Evolutionary conservation across 202 grass and related monocot species (phyloP).

Genomic region (Dendrocalamus latiflorus): DNA sequence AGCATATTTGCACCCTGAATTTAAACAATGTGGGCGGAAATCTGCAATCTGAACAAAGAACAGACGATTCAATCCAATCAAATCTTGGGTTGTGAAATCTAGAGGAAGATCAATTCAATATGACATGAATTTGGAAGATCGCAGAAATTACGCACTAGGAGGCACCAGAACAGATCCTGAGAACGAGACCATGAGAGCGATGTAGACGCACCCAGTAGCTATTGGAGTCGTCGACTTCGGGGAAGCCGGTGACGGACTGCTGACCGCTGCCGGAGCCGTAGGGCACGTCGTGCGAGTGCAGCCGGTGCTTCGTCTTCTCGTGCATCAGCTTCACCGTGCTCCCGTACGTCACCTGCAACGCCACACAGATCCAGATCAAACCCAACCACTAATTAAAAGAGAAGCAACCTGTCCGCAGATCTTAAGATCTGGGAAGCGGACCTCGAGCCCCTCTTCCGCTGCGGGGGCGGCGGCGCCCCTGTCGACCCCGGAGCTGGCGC

Average conservation of each 20-base stretch:
- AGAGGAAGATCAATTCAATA: not conserved
- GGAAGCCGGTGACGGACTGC: conserved; percentile 72
- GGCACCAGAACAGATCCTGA: not conserved
- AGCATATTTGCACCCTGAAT: not conserved
- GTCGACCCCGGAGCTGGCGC: conserved; percentile 14
- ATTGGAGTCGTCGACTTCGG: conserved; percentile 61
- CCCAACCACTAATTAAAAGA: not conserved
- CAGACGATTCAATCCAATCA: not conserved
- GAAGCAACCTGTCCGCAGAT: not conserved
- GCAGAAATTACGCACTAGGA: not conserved
- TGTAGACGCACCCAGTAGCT: conserved; percentile 67
- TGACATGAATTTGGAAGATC: not conserved
- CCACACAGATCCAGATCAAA: conserved; percentile 22
- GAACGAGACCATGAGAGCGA: not conserved
- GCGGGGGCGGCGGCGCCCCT: conserved; percentile 8
- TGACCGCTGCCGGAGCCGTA: conserved; percentile 80
- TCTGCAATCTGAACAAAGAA: not conserved
- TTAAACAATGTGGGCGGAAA: not conserved
- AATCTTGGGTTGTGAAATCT: not conserved
- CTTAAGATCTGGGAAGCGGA: conserved; percentile 24
- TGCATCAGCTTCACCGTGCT: conserved; percentile 75
- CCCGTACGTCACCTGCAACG: conserved; percentile 47
- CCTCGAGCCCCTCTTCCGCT: conserved; percentile 33
- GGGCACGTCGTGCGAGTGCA: conserved; percentile 77
- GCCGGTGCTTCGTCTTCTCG: conserved; percentile 69